Evolutionary conservation across 257 asterid genomes (phyloP).

Genomic region (Gardenia jasminoides): DNA sequence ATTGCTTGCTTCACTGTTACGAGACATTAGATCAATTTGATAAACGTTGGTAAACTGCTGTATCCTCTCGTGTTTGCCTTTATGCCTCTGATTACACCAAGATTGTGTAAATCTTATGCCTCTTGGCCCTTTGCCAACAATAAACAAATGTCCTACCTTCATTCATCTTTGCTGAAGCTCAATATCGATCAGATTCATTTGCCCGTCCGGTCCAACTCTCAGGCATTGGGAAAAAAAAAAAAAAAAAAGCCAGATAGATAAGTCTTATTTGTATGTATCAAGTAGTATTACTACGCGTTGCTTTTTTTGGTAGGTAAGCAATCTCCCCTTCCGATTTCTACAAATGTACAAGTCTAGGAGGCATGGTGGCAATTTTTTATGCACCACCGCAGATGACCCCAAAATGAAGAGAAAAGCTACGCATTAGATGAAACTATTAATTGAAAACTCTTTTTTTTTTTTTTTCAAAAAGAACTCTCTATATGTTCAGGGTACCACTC

Average conservation of each 20-base stretch:
- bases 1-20: background rate
- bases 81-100: background rate
- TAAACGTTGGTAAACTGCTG: background rate
- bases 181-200: too few relatives aligned
- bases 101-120: too few relatives aligned
- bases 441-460: background rate
- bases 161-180: too few relatives aligned
- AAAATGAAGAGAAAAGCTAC: background rate
- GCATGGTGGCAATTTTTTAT: background rate
- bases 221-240: background rate
- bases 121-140: background rate
- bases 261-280: background rate
- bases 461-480: background rate
- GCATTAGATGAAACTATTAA: too few relatives aligned
- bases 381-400: background rate
- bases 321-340: background rate
- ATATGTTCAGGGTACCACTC: background rate
- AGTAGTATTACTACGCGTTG: background rate
- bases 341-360: background rate
- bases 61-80: background rate
- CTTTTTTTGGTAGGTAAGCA: conserved; percentile 4
- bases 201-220: background rate
- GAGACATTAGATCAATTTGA: background rate
- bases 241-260: too few relatives aligned
- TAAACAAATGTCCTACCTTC: background rate